Evolutionary conservation across 2,329 filamentous ascomycete species (phyloP).

Genomic region (Chaetomiaceae sp.): DNA sequence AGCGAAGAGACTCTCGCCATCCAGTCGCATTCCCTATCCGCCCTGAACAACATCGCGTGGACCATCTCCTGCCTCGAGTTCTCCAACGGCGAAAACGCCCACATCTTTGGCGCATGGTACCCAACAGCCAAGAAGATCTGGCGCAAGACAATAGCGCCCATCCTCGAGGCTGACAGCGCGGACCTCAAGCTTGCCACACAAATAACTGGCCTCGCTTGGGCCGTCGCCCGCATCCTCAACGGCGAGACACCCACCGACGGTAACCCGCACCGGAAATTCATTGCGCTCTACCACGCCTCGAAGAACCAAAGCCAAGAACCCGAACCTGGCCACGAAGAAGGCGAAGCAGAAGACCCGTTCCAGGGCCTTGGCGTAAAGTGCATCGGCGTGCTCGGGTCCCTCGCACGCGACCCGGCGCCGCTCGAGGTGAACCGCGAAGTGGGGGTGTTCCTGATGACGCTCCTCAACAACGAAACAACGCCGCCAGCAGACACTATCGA

Average conservation of each 20-base stretch:
- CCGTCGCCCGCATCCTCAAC: slow-evolving; percentile 53
- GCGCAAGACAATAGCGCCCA: slow-evolving; percentile 50
- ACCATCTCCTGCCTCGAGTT: slow-evolving; percentile 60
- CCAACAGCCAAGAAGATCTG: slow-evolving; percentile 54
- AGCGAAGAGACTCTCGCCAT: slow-evolving; percentile 43
- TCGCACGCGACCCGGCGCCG: slow-evolving; percentile 54
- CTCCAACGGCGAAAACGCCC: slow-evolving; percentile 47
- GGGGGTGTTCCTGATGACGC: slow-evolving; percentile 57
- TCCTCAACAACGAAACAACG: slow-evolving; percentile 45
- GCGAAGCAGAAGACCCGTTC: slow-evolving; percentile 49
- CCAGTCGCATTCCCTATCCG: slow-evolving; percentile 52
- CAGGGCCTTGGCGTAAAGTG: slow-evolving; percentile 62
- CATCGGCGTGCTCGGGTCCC: slow-evolving; percentile 60
- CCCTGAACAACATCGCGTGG: slow-evolving; percentile 65
- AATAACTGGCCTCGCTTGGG: slow-evolving; percentile 64
- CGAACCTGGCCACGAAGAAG: slow-evolving; percentile 20
- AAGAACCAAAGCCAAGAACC: slow-evolving; percentile 35
- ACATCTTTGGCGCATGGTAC: slow-evolving; percentile 51
- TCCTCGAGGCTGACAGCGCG: slow-evolving; percentile 57
- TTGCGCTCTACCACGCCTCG: slow-evolving; percentile 60
- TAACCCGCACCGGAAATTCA: slow-evolving; percentile 59
- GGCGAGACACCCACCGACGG: slow-evolving; percentile 45
- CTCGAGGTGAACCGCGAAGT: slow-evolving; percentile 56
- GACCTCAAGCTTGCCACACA: slow-evolving; percentile 58
- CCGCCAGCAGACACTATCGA: slow-evolving; percentile 57